Evolutionary conservation across 2,329 filamentous ascomycete genomes (phyloP), one percentile per base, ranked within the genome.

Genomic region (Sphaerulina vaccinii): DNA sequence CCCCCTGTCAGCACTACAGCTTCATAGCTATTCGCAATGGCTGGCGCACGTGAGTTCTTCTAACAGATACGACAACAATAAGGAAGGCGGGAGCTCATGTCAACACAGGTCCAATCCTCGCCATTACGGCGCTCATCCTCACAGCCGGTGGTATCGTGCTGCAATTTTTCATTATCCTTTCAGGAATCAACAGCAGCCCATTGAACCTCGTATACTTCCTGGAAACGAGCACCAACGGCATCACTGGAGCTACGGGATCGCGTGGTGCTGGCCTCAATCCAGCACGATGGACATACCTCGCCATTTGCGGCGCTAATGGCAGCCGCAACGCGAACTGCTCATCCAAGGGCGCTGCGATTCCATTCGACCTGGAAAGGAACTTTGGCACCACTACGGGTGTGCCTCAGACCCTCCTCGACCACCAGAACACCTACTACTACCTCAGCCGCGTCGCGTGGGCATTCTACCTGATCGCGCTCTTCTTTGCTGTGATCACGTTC

Each of bases 371-470:
- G 11, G 57, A 64, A 32, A 62, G 72, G 35, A 87, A 85, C 70
- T 93, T 85, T 65, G 74, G 71, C 61, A 83, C 79, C 16, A 71
- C 70, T 2, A 57, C 64, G 1, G 79, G 79, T 52, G 71, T 85
- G 1, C 83, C 83, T 1, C 40, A 66, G 24, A 63, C 70, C 24
- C 83, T 87, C 58, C 67, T 81, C 47, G 77, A 76, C 52, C 77
- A 86, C 32, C 72, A 74, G 8, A 77, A 83, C 61, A 81, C 76
- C 57, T 95, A 85, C 77, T 97, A 80, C 75, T 89, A 90, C 73
- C 79, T 93, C 67, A 95, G 90, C 75, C 83, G 92, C 35, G 96
- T 96, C 75, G 87, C 89, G 70, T 97, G 92, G 81, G 89, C 91
- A 32, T 93, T 96, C 72, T 88, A 88, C 75, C 76, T 97, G 51